Percentiles rank a stretch among this genome's conserved stretches.
phyloP scores from a whole-genome alignment of 805 yeast species.

The Lipomyces sp. region DNA sequence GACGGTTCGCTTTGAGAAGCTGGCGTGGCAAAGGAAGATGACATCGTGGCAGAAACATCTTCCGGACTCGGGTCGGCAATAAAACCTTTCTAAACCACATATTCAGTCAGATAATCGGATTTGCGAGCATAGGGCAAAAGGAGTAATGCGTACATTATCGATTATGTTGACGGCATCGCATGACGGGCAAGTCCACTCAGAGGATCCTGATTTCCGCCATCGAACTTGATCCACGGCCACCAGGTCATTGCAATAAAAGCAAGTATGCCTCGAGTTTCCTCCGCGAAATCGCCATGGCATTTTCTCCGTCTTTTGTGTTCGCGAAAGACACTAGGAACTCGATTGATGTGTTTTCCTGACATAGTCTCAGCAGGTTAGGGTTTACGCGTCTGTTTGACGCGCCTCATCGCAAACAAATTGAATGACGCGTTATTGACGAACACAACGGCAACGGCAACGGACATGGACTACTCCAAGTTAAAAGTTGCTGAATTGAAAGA shows the following conservation, averaged over 20 bases:
- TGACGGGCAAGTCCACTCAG: slow-evolving; percentile 19
- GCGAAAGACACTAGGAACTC: no score
- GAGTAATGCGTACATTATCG: slow-evolving; percentile 10
- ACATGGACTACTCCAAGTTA: slow-evolving; percentile 27
- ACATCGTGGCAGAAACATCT: not conserved
- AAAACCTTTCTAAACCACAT: slow-evolving; percentile 13
- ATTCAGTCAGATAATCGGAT: not conserved
- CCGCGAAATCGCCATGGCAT: no score
- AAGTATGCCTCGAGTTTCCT: slow-evolving; percentile 5
- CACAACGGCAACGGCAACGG: no score
- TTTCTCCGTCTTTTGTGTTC: no score
- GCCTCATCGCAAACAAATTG: no score
- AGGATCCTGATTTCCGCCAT: not conserved
- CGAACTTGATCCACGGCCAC: not conserved
- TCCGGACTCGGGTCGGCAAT: slow-evolving; percentile 19
- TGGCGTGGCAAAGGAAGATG: not conserved
- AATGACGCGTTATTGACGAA: no score
- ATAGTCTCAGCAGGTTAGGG: no score
- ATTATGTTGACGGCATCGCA: slow-evolving; percentile 22
- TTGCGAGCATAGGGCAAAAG: not conserved
- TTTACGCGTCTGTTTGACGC: no score
- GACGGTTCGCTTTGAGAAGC: no score
- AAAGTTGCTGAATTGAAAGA: slow-evolving; percentile 81
- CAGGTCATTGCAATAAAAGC: slow-evolving; percentile 20
- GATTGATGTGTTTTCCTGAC: no score